These are phyloP conservation scores for Penicillium sclerotigenum DNA, from an alignment of 2,329 filamentous ascomycete genomes.

Conservation along the genomic window DNA sequence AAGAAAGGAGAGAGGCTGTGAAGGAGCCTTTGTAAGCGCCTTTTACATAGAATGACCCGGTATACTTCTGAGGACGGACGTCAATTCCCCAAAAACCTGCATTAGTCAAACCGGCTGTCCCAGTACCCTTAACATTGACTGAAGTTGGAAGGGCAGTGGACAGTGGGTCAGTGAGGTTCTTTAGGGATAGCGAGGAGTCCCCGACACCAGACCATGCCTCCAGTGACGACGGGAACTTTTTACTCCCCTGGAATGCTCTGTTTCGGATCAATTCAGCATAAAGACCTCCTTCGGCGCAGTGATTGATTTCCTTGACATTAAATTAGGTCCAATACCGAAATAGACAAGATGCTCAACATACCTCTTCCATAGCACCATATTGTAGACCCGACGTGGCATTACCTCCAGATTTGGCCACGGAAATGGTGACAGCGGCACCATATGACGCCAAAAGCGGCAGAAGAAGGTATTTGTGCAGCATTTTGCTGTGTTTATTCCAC, in stretches of 20 bases:
- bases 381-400: conserved; percentile 28
- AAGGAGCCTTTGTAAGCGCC: conserved; percentile 36
- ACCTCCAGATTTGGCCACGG: conserved; percentile 30
- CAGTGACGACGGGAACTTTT: conserved; percentile 28
- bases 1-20: conserved; percentile 40
- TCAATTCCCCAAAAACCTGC: conserved; percentile 54
- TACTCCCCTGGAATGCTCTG: conserved; percentile 35
- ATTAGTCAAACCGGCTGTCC: conserved; percentile 49
- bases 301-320: conserved; percentile 28
- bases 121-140: conserved; percentile 42
- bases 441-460: conserved; percentile 27
- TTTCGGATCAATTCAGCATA: conserved; percentile 38
- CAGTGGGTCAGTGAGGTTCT: conserved; percentile 41
- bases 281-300: conserved; percentile 34
- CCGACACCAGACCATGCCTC: conserved; percentile 34
- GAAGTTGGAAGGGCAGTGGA: conserved; percentile 47
- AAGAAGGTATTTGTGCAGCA: conserved; percentile 23
- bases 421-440: conserved; percentile 26
- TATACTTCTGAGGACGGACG: conserved; percentile 48
- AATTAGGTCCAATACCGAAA: not conserved
- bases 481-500: conserved; percentile 4
- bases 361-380: conserved; percentile 35
- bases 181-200: conserved; percentile 32
- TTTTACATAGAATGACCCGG: conserved; percentile 51
- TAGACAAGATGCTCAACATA: not conserved